Evolutionary conservation across 768 basidiomycete species (phyloP).

Genomic region (Boletus rex-veris): DNA sequence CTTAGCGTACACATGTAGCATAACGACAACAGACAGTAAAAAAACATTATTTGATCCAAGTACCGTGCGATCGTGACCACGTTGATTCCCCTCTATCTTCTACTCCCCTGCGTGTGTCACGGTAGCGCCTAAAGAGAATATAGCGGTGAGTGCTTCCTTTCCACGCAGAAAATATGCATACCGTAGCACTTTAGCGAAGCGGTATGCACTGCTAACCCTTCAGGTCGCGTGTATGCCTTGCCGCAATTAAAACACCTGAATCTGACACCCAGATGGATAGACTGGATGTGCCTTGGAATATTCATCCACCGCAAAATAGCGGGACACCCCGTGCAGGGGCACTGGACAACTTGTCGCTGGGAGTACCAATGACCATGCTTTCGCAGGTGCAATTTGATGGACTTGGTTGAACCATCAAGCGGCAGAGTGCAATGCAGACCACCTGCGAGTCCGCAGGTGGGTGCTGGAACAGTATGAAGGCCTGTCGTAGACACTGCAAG

Average conservation of each 20-base stretch:
- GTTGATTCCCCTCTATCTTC: background rate
- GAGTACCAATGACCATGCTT: conserved; percentile 12
- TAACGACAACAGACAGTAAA: too few species aligned
- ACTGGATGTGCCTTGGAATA: conserved; percentile 14
- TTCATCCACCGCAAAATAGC: conserved; percentile 13
- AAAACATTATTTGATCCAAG: too few species aligned
- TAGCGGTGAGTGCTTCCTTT: background rate
- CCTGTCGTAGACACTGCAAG: background rate
- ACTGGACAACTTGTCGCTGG: conserved; percentile 1
- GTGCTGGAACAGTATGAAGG: background rate
- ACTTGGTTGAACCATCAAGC: background rate
- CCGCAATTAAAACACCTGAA: conserved; percentile 5
- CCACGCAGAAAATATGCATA: background rate
- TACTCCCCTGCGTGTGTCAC: background rate
- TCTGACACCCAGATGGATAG: conserved; percentile 11
- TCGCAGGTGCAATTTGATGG: conserved; percentile 13
- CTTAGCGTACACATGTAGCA: too few species aligned
- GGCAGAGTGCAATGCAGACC: conserved; percentile 1
- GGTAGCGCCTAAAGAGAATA: background rate
- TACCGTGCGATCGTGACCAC: too few species aligned
- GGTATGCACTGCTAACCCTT: conserved; percentile 1
- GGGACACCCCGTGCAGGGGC: conserved; percentile 14
- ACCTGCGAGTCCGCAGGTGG: conserved; percentile 6
- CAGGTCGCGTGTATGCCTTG: conserved; percentile 5
- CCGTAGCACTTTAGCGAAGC: conserved; percentile 6